Evolutionary conservation across 2,329 filamentous ascomycete species (phyloP), one percentile per base, ranked within the genome.

Genomic region (Apiospora marii): DNA sequence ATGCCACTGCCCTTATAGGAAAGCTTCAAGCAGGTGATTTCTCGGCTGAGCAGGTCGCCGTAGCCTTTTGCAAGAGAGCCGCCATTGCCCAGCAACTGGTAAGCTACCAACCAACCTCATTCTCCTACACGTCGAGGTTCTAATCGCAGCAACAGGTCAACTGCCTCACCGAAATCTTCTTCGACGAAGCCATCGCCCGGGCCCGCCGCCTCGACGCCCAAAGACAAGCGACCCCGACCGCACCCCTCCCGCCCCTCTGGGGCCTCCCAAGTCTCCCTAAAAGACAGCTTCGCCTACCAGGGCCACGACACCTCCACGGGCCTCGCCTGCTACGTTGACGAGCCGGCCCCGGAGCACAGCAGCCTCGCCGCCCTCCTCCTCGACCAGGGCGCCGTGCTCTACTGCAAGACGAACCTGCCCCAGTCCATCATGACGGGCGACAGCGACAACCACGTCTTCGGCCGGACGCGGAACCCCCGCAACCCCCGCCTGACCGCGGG

Each of bases 271-370:
- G n/a, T 79, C 44, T 77, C 78, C 2, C 68, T 90, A 16, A 92
- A 92, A 77, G 90, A 92, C 70, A 88, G 89, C 19, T 92, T 92
- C 79, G 82, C 92, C 58, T 86, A 86, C 72, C 3, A 5, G 14
- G 89, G 88, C 1, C 78, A 85, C 4, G 88, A 91, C 70, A 86
- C 86, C 0, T 91, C 90, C 0, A 80, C 92, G 4, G 90, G 90
- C 8, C 30, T 64, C 1, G 58, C 58, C 10, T 64, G 58, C 34
- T 91, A 91, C 74, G 86, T 89, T 1, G 83, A 83, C 12, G 82
- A 83, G 67, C 87, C 87, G 0, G 87, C 88, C 1, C 72, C 73
- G 0, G 82, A 87, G 12, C 85, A 91, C 76, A 86, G 86, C 4
- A 82, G 84, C 0, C 74, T 91, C 0, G 86, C 89, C 1, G 79